Percentiles rank a stretch among this genome's conserved stretches.
These are phyloP conservation scores for Penicillium sp. DNA, from an alignment of 2,329 filamentous ascomycete species.

Conservation along the genomic window DNA sequence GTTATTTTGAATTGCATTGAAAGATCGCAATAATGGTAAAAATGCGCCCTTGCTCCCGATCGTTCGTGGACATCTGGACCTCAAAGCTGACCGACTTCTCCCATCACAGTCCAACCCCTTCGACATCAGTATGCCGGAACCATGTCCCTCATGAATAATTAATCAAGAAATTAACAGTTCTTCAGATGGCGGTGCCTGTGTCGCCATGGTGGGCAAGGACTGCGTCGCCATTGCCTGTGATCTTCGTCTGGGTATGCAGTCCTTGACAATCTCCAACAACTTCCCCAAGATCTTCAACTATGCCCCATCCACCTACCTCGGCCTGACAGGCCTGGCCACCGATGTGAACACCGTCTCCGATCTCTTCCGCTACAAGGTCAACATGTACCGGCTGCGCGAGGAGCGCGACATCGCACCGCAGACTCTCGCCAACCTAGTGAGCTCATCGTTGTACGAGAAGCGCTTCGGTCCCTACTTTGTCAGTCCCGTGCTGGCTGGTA, in stretches of 20 bases:
- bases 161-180: conserved; percentile 14
- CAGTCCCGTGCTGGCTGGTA: conserved; percentile 86
- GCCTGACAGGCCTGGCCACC: conserved; percentile 92
- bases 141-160: conserved; percentile 8
- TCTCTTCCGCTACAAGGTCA: conserved; percentile 99
- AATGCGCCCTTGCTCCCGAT: conserved; percentile 14
- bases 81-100: conserved; percentile 37
- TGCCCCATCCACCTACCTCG: conserved; percentile 85
- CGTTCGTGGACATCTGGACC: conserved; percentile 16
- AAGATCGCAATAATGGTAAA: conserved; percentile 27
- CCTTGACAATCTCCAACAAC: conserved; percentile 96
- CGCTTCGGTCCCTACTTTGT: conserved; percentile 97
- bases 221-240: conserved; percentile 99
- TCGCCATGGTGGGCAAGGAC: conserved; percentile 99
- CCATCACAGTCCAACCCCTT: conserved; percentile 76
- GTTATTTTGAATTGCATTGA: conserved; percentile 16
- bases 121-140: conserved; percentile 74
- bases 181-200: conserved; percentile 81
- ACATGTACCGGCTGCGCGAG: conserved; percentile 98
- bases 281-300: conserved; percentile 99
- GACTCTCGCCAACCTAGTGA: conserved; percentile 96
- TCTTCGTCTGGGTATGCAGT: conserved; percentile 92
- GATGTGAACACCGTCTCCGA: conserved; percentile 93
- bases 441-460: conserved; percentile 85
- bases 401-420: conserved; percentile 92